Evolutionary conservation across 2,329 filamentous ascomycete genomes (phyloP), one percentile per base, ranked within the genome.

Genomic region (Verticillium albo-atrum): DNA sequence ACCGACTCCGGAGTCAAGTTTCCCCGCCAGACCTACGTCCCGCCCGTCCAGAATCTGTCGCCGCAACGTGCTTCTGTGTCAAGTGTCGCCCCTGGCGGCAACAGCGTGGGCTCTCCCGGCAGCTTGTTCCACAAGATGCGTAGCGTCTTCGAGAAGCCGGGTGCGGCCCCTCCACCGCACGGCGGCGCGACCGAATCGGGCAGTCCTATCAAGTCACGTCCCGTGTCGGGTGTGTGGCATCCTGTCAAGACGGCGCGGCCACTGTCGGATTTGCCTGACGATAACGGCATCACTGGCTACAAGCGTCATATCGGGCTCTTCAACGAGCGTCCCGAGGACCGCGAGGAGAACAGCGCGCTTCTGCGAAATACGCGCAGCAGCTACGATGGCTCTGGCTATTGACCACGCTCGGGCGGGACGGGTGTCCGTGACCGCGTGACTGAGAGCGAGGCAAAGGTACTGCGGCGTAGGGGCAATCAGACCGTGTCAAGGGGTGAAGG

Each of bases 121-220:
- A 69, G 66, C 15, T 64, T 78, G 23, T 77, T 78, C 66, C 70
- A 74, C 56, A 70, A 71, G 32, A 75, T 78, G 71, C 71, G 75
- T 25, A 75, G 65, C 60, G 72, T 78, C 47, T 78, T 78, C 57
- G 76, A 78, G 62, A 60, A 57, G 53, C 53, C 35, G 32, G 35
- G 56, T 28, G 58, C 55, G 17, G 56, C 57, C 14, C 47, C 59
- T 17, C 54, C 37, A 3, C 2, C 55, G n/a, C 50, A 30, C 12
- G 23, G 10, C 23, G 28, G 57, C 55, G 51, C 37, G 6, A 54
- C 56, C n/a, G 57, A 54, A 10, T 17, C 42, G 15, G 58, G 59
- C 23, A 69, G 65, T 51, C 66, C 65, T 6, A 60, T 61, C n/a
- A 65, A 63, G 10, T 67, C 65, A 20, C 63, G 66, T 25, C 63